Evolutionary conservation across 352 stramenopile genomes (phyloP).

Genomic region (Globisporangium okanoganense): DNA sequence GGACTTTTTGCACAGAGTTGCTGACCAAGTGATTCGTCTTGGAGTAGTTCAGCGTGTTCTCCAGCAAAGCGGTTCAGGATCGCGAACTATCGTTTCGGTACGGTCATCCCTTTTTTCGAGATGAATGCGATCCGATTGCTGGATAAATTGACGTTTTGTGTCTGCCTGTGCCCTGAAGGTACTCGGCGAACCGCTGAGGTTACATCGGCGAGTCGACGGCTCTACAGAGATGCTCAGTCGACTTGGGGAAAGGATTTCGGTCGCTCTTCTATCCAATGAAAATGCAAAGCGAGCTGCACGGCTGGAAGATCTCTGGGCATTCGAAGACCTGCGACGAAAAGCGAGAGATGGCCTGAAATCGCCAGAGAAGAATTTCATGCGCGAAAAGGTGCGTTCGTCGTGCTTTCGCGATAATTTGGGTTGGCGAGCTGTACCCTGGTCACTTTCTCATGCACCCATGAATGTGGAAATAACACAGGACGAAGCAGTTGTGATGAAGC

Average conservation of each 20-base stretch:
- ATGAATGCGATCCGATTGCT: neutral
- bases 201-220: neutral
- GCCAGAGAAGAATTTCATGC: neutral
- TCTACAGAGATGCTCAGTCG: slow-evolving; percentile 2
- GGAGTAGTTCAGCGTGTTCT: slow-evolving; percentile 38
- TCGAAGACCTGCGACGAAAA: neutral
- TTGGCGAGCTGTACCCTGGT: neutral
- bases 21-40: slow-evolving; percentile 23
- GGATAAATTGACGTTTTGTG: neutral
- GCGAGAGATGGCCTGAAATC: neutral
- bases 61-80: slow-evolving; percentile 12
- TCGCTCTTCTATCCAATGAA: neutral
- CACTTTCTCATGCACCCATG: neutral
- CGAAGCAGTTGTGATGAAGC: slow-evolving; percentile 1
- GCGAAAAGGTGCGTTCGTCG: neutral
- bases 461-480: neutral
- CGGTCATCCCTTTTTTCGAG: neutral
- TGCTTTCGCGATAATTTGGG: neutral
- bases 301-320: neutral
- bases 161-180: slow-evolving; percentile 3
- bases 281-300: neutral
- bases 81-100: slow-evolving; percentile 5
- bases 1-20: slow-evolving; percentile 24
- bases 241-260: slow-evolving; percentile 4
- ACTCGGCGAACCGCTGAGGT: slow-evolving; percentile 3